A percentile compares a stretch with the other conserved stretches of the same genome.
phyloP scores from a whole-genome alignment of 2,329 filamentous ascomycete species.

The Cladorrhinum sp. region DNA sequence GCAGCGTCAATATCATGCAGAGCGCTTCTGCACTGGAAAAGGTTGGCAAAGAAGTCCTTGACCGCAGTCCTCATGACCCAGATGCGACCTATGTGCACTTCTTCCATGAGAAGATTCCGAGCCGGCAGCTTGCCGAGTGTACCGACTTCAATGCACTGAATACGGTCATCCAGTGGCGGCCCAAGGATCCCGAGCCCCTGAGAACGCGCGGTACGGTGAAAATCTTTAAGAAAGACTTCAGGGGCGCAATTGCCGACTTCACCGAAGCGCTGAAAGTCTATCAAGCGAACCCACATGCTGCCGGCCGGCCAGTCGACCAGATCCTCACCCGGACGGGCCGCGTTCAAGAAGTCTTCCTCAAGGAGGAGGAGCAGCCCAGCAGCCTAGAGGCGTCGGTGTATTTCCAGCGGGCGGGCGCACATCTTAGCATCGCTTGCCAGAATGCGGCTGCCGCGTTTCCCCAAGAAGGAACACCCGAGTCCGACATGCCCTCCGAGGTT shows the following conservation, averaged over 20 bases:
- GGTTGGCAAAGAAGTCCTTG: conserved; percentile 69
- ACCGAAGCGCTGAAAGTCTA: conserved; percentile 60
- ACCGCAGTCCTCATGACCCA: conserved; percentile 62
- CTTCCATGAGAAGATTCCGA: conserved; percentile 87
- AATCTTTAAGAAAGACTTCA: conserved; percentile 71
- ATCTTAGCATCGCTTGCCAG: conserved; percentile 68
- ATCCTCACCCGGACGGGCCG: conserved; percentile 27
- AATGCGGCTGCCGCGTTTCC: conserved; percentile 53
- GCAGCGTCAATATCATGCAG: conserved; percentile 81
- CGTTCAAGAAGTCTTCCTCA: conserved; percentile 35
- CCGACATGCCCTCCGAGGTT: background rate
- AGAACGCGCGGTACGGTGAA: conserved; percentile 72
- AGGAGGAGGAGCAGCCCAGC: conserved; percentile 61
- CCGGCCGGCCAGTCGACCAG: conserved; percentile 48
- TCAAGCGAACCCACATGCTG: conserved; percentile 50
- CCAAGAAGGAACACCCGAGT: background rate
- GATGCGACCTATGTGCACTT: conserved; percentile 89
- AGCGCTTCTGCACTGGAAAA: conserved; percentile 73
- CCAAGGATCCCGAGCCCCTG: conserved; percentile 63
- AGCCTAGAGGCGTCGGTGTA: conserved; percentile 72
- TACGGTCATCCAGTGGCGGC: conserved; percentile 62
- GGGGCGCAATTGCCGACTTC: conserved; percentile 67
- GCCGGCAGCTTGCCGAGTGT: conserved; percentile 66
- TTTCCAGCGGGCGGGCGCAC: conserved; percentile 71
- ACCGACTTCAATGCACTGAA: conserved; percentile 65